Percentiles rank a stretch among this genome's conserved stretches.
Conservation (phyloP, 2,329 filamentous ascomycete genomes). For the Diaporthe australafricana region DNA sequence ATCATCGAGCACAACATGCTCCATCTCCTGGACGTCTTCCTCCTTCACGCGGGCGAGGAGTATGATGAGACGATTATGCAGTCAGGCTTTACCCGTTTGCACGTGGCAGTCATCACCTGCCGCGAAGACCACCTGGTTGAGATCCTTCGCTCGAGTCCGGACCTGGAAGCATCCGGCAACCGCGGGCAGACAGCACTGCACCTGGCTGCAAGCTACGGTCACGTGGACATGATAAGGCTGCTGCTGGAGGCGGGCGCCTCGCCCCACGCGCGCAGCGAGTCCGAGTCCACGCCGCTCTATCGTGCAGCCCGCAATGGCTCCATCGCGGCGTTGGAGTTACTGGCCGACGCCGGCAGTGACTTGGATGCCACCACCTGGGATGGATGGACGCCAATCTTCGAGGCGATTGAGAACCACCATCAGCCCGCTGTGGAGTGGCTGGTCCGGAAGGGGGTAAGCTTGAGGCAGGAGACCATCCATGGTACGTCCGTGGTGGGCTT, state of each 20-base stretch:
- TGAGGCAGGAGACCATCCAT: not conserved
- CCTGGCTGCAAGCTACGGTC: not conserved
- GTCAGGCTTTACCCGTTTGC: not conserved
- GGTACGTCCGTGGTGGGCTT: not conserved
- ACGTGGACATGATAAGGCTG: conserved; percentile 1
- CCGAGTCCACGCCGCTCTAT: not conserved
- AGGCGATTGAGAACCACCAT: conserved; percentile 4
- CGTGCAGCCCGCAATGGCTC: not conserved
- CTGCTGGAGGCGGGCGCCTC: not conserved
- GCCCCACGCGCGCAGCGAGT: not conserved
- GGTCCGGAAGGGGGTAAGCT: not conserved
- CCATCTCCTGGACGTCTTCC: not conserved
- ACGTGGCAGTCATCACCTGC: not conserved
- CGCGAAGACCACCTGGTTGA: not conserved
- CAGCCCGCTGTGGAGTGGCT: not conserved
- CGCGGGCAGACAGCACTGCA: not conserved
- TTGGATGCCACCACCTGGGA: not conserved
- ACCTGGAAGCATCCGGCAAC: not conserved
- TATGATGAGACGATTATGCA: not conserved
- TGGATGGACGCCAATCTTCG: not conserved
- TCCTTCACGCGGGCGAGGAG: not conserved
- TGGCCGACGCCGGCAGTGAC: not conserved
- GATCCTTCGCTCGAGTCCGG: not conserved
- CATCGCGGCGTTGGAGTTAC: not conserved
- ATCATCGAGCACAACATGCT: conserved; percentile 4